Evolutionary conservation across 148 eudicot genomes (phyloP).

Genomic region (Drosera capensis): DNA sequence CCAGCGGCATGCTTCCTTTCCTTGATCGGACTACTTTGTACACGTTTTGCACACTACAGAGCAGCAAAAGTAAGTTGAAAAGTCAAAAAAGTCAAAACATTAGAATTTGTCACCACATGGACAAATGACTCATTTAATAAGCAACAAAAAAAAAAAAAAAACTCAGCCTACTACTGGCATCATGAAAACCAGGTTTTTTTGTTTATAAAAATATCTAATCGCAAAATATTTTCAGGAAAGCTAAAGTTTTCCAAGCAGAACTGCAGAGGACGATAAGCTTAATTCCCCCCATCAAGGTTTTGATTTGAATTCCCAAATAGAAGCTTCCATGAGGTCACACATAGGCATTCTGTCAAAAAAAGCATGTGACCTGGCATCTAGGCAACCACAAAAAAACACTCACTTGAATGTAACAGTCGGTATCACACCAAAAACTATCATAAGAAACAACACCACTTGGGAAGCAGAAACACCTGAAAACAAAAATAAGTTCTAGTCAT

Average conservation of each 20-base stretch:
- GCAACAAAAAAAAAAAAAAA: background rate
- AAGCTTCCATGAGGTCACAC: background rate
- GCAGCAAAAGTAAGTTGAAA: conserved; percentile 8
- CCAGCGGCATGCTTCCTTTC: conserved; percentile 74
- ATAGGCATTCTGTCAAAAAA: too few species aligned
- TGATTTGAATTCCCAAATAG: background rate
- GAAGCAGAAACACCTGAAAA: conserved; percentile 21
- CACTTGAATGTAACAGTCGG: conserved; percentile 39
- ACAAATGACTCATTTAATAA: background rate
- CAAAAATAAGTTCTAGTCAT: background rate
- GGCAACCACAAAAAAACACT: conserved; percentile 7
- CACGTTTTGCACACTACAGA: conserved; percentile 65
- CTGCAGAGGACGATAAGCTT: too few species aligned
- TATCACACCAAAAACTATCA: conserved; percentile 29
- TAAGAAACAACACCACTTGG: conserved; percentile 22
- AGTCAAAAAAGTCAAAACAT: background rate
- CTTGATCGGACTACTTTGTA: conserved; percentile 50
- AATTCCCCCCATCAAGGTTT: too few species aligned
- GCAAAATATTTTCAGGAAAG: too few species aligned
- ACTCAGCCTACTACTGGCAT: too few species aligned
- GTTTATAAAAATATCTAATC: too few species aligned
- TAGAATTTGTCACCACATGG: too few species aligned
- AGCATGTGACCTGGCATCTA: background rate
- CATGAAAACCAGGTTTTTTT: too few species aligned
- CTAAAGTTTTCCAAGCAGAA: too few species aligned